Evolutionary conservation across 345 rosid genomes (phyloP).

Genomic region (Fremontodendron californicum): DNA sequence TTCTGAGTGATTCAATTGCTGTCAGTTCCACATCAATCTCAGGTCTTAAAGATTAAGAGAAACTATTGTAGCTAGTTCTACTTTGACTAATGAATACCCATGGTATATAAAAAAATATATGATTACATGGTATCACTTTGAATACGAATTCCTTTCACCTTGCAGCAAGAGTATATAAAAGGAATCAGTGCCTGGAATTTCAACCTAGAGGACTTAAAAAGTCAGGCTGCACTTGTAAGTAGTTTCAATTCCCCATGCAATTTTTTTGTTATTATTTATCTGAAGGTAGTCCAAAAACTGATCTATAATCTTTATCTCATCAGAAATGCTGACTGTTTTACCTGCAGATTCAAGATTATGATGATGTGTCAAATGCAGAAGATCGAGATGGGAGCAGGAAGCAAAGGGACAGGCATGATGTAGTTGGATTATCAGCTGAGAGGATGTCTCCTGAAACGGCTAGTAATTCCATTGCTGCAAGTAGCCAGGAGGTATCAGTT

Average conservation of each 20-base stretch:
- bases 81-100: not conserved
- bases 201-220: conserved; percentile 88
- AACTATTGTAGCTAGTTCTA: not conserved
- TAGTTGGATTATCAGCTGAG: conserved; percentile 33
- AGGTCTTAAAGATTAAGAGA: not conserved
- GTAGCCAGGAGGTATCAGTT: conserved; percentile 57
- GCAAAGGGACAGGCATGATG: conserved; percentile 38
- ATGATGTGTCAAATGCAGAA: conserved; percentile 50
- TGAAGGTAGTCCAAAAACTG: not conserved
- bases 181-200: conserved; percentile 99
- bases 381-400: conserved; percentile 42
- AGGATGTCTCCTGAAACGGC: conserved; percentile 38
- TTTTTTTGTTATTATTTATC: not conserved
- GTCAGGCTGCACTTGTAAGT: conserved; percentile 92
- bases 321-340: conserved; percentile 15
- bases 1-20: not conserved
- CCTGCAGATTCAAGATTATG: conserved; percentile 74
- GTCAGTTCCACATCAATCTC: not conserved
- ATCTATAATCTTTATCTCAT: conserved; percentile 10
- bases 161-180: conserved; percentile 93
- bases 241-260: not conserved
- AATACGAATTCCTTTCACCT: conserved; percentile 15
- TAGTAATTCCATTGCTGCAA: conserved; percentile 46
- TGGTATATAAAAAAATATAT: not conserved
- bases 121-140: not conserved